Evolutionary conservation across 1,284 basidiomycete species (phyloP).

Genomic region (Xerocomus minutiporus): DNA sequence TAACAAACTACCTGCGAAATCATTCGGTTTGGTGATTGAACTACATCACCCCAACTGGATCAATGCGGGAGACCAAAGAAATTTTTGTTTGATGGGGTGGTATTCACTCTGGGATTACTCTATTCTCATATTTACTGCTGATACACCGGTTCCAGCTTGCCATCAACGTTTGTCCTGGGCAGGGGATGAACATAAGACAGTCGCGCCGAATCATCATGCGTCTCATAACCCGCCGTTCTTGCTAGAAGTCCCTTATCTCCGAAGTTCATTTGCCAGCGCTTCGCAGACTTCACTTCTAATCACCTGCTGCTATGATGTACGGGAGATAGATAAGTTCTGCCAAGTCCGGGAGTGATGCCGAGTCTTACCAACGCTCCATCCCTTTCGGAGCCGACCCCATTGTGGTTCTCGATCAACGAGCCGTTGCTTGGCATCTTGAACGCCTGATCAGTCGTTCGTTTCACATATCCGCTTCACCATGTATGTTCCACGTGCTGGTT

Average conservation of each 20-base stretch:
- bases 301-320: background rate
- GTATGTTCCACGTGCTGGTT: constrained; percentile 18
- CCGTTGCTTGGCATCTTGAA: constrained; percentile 2
- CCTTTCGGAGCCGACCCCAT: constrained; percentile 3
- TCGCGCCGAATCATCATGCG: background rate
- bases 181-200: background rate
- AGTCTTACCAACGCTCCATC: background rate
- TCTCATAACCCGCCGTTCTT: background rate
- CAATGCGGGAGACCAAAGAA: background rate
- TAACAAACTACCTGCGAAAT: background rate
- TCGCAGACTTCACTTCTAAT: constrained; percentile 1
- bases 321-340: background rate
- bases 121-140: background rate
- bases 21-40: background rate
- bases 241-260: background rate
- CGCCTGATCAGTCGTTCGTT: constrained; percentile 4
- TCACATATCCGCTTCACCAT: constrained; percentile 6
- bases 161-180: background rate
- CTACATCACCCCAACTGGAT: background rate
- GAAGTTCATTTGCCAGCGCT: background rate
- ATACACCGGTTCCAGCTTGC: background rate
- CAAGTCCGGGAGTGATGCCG: background rate
- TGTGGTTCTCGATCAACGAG: background rate
- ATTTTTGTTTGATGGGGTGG: background rate
- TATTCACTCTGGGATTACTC: background rate